Conservation (phyloP, 306 rosid species). For the Acmispon strigosus region DNA sequence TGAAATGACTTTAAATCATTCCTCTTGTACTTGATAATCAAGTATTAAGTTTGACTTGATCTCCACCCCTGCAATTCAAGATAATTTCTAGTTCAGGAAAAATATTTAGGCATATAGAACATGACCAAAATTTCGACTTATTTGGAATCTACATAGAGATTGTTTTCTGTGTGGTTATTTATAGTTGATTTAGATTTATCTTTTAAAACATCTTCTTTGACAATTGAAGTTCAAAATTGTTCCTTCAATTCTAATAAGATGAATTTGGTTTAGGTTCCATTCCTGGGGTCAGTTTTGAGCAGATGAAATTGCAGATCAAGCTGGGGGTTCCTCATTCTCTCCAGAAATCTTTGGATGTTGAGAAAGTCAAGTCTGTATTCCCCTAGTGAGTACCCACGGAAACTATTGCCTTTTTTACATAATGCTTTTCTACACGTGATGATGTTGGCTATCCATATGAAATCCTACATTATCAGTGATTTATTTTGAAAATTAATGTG, state of each 20-base stretch:
- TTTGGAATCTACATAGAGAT: not conserved
- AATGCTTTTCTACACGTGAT: not conserved
- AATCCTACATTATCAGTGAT: not conserved
- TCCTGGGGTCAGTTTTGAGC: constrained; percentile 77
- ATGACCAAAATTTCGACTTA: not conserved
- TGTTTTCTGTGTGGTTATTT: not conserved
- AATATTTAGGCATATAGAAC: not conserved
- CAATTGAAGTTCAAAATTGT: not conserved
- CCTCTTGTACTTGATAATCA: not conserved
- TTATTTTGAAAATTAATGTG: not conserved
- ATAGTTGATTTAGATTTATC: not conserved
- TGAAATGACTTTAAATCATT: not conserved
- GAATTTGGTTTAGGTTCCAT: constrained; percentile 58
- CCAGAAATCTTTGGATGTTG: constrained; percentile 65
- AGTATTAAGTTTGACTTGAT: constrained; percentile 6
- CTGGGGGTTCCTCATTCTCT: constrained; percentile 85
- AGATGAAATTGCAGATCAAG: constrained; percentile 91
- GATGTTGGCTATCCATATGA: not conserved
- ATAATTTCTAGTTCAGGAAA: not conserved
- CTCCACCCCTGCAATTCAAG: not conserved
- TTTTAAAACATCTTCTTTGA: not conserved
- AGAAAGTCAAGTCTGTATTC: constrained; percentile 81
- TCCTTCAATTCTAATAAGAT: constrained; percentile 16
- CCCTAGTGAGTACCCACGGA: constrained; percentile 70
- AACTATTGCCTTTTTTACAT: not conserved